Base-by-base conservation (phyloP, 116 monocot species). In the Zostera marina region DNA sequence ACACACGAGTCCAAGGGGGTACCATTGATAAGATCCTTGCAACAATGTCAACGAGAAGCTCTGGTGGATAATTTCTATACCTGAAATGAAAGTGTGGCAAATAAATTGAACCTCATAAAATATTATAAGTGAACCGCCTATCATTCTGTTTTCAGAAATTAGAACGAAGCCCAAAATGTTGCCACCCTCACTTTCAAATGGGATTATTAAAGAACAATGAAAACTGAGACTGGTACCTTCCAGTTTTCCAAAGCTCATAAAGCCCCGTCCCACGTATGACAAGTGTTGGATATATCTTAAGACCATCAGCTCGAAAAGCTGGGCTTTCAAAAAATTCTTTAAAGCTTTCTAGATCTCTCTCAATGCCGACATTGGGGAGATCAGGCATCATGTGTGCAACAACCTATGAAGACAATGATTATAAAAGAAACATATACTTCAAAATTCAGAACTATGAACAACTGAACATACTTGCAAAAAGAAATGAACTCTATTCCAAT, bases 351-450 rank as follows among this genome's bases (percentile, higher is more conserved):
- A 98, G 38, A 72, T 98, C 98, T 79, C 98, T 85, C 66, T 98
- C 98, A 60, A 98, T 56, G 12, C 98, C 98, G 68, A 98, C 98
- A 79, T 98, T 98, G 38, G 98, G 98, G 57, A 98, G 86, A 73
- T 98, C 98, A 60, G 98, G 98, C 98, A 98, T 98, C 98, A 98
- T 98, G 69, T 98, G 98, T 22, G 91, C 98, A 71, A 98, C 91
- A 72, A 98, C 98, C 98, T 98, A 24, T 41, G 11, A 11, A 16
- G 17, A 19, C 42, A 41, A 40, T 21, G 25, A 12, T 4, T 19
- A 38, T 41, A 44, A 22, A 22, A 47, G 22, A 13, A 62, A 62
- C 21, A 12, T n/a, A n/a, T n/a, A 13, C 7, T 44, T 19, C 38
- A 21, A 15, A 5, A 21, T 32, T 32, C 32, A 32, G 32, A 1